Conservation (phyloP, 176 grass and related monocot species). For the Carex parvula region DNA sequence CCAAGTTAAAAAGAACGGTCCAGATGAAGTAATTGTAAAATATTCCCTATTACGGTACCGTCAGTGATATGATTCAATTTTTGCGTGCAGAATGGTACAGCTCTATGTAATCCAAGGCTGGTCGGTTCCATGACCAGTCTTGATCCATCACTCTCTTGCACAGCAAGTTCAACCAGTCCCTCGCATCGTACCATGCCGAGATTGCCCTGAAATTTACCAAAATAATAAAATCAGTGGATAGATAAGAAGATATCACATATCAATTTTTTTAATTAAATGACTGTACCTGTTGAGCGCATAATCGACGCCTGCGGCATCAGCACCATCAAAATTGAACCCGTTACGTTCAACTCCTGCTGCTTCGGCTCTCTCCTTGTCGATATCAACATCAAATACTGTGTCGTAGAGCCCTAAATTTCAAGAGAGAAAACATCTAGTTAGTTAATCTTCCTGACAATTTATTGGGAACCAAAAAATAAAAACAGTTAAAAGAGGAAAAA, state of each 20-base stretch:
- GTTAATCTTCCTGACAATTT: neutral
- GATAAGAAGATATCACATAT: neutral
- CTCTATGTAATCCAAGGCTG: slow-evolving; percentile 84
- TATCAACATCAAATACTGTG: slow-evolving; percentile 72
- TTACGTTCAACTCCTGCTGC: slow-evolving; percentile 78
- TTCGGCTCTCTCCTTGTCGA: slow-evolving; percentile 71
- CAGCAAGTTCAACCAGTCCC: slow-evolving; percentile 55
- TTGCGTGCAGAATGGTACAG: slow-evolving; percentile 78
- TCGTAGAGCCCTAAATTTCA: slow-evolving; percentile 68
- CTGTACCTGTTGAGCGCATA: slow-evolving; percentile 67
- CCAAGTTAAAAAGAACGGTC: too few relatives aligned
- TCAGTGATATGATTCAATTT: too few relatives aligned
- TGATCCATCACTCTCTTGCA: slow-evolving; percentile 95
- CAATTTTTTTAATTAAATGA: neutral
- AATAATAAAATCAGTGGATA: neutral
- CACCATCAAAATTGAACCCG: slow-evolving; percentile 83
- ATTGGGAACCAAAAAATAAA: slow-evolving; percentile 12
- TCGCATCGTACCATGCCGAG: slow-evolving; percentile 56
- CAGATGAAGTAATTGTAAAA: too few relatives aligned
- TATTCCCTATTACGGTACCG: too few relatives aligned
- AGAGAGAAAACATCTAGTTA: neutral
- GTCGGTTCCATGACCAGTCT: slow-evolving; percentile 97
- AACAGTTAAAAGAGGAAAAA: slow-evolving; percentile 5
- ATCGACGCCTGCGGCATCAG: slow-evolving; percentile 51
- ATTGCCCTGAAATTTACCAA: slow-evolving; percentile 58